These are phyloP conservation scores for Zopfia rhizophila DNA, from an alignment of 2,329 filamentous ascomycete species.

Conservation along the genomic window DNA sequence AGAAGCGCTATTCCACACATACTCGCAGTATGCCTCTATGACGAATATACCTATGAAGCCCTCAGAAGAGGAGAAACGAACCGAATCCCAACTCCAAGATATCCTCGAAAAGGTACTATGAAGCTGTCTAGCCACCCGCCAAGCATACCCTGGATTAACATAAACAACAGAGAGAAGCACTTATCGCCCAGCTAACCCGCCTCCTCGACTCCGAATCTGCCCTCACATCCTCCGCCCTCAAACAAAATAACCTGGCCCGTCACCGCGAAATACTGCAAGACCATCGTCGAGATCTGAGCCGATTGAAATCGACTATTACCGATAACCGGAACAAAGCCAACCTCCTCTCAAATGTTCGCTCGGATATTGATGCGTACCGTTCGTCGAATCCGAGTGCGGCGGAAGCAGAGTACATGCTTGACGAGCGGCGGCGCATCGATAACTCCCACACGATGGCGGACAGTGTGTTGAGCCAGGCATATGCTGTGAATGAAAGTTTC, in stretches of 20 bases:
- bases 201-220: constrained; percentile 92
- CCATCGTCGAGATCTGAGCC: constrained; percentile 83
- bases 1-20: constrained; percentile 82
- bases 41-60: constrained; percentile 83
- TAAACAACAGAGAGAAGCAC: constrained; percentile 74
- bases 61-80: constrained; percentile 82
- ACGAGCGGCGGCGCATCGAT: constrained; percentile 86
- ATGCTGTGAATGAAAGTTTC: constrained; percentile 95
- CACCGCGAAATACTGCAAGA: constrained; percentile 90
- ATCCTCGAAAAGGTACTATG: constrained; percentile 78
- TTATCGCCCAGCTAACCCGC: constrained; percentile 83
- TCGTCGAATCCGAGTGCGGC: constrained; percentile 81
- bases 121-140: constrained; percentile 12
- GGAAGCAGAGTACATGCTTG: constrained; percentile 97
- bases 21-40: constrained; percentile 88
- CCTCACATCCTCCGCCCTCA: constrained; percentile 89
- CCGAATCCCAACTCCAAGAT: constrained; percentile 84
- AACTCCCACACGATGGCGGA: constrained; percentile 91
- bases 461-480: constrained; percentile 91
- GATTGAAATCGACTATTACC: constrained; percentile 76
- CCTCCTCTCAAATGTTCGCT: constrained; percentile 87
- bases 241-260: constrained; percentile 93
- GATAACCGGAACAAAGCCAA: constrained; percentile 88
- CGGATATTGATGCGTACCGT: constrained; percentile 91
- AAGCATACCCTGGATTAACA: constrained; percentile 2